Base-by-base conservation (phyloP, 306 rosid species). In the Potentilla sterilis region DNA sequence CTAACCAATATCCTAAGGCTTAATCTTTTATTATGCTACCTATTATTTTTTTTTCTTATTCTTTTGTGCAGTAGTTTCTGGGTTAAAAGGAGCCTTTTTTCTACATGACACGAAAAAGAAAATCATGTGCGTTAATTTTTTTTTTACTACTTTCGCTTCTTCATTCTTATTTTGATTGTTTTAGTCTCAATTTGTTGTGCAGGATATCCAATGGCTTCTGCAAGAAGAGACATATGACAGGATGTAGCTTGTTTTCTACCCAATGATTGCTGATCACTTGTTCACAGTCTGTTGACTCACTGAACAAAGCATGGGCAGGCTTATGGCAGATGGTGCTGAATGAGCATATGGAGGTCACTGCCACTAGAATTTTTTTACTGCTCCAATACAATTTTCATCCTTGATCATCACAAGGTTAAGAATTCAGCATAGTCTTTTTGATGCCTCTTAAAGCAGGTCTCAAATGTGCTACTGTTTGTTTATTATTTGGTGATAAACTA, bases 141-240 rank as follows among this genome's bases (percentile, higher is more conserved):
- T 14, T 28, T 22, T 49, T 34, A 28, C 22, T 3, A 28, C 9
- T 32, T 11, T 43, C 15, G 34, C 21, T 64, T 49, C 18, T 7
- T 19, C 16, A 34, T 55, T 2, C 44, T 66, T 2, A 22, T 76
- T 38, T 22, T 38, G n/a, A 57, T 63, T 38, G 40, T 28, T 44
- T 66, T 24, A 35, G 4, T 40, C 28, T 67, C 49, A 38, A 54
- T n/a, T 47, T 16, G 10, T 76, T 68, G 18, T 41, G 47, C 84
- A 83, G 87, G 84, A 81, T 48, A 75, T 81, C 40, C 81, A 70
- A n/a, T 84, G 87, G 87, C 41, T 80, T 79, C 69, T 57, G 47
- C 72, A 49, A 47, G 81, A 81, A 74, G 79, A 69, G 65, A n/a
- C 67, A n/a, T 73, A 70, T 58, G 68, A 43, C 57, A 49, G 73